These are phyloP conservation scores for Dysphania ambrosioides DNA, from an alignment of 148 eudicot species.

Conservation along the genomic window DNA sequence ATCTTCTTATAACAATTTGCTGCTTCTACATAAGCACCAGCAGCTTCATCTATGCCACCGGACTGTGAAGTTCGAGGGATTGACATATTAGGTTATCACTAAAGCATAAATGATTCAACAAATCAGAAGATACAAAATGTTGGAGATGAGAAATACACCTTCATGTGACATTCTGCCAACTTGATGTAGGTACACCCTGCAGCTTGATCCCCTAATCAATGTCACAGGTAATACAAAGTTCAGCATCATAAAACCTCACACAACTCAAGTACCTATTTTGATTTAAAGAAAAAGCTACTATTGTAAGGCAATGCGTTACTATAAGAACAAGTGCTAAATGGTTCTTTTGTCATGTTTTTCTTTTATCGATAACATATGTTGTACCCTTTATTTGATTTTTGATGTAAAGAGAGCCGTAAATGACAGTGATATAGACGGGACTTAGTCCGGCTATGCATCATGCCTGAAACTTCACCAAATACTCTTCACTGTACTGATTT, in stretches of 20 bases:
- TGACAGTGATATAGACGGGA: not conserved
- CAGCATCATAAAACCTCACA: not conserved
- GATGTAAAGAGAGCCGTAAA: too few species aligned
- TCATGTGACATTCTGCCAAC: constrained; percentile 41
- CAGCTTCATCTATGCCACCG: constrained; percentile 36
- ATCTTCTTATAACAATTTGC: constrained; percentile 47
- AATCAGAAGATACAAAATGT: too few species aligned
- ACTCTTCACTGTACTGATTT: not conserved
- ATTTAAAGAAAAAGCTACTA: not conserved
- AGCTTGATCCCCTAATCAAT: constrained; percentile 48
- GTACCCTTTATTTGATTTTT: too few species aligned
- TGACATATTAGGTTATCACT: not conserved
- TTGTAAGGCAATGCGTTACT: not conserved
- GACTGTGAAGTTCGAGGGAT: constrained; percentile 14
- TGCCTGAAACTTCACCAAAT: too few species aligned
- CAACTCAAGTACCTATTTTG: not conserved
- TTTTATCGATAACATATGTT: too few species aligned
- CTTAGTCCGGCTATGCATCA: too few species aligned
- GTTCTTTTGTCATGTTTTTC: too few species aligned
- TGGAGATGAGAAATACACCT: constrained; percentile 25
- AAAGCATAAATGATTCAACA: not conserved
- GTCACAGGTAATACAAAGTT: not conserved
- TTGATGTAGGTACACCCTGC: constrained; percentile 34
- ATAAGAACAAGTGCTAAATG: not conserved
- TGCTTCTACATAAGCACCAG: constrained; percentile 41